Evolutionary conservation across 2,329 filamentous ascomycete genomes (phyloP).

Genomic region (Colletotrichum sp.): DNA sequence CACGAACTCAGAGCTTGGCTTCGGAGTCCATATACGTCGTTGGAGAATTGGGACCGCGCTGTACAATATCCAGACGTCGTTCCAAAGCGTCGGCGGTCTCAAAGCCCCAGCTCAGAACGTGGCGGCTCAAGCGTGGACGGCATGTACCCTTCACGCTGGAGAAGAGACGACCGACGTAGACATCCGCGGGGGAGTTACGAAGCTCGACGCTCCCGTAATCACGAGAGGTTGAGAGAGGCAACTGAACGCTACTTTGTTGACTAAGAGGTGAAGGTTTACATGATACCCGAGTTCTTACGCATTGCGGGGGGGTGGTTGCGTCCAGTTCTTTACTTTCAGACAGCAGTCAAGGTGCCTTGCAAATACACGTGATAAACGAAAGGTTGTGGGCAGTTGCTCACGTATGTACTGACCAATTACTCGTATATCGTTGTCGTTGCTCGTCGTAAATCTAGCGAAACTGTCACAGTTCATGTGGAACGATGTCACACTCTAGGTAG

Average conservation of each 20-base stretch:
- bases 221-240: slow-evolving; percentile 8
- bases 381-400: background rate
- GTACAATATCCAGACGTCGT: slow-evolving; percentile 67
- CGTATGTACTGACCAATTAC: background rate
- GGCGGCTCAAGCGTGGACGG: background rate
- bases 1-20: slow-evolving; percentile 88
- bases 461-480: background rate
- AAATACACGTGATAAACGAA: background rate
- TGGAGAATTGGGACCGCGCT: slow-evolving; percentile 80
- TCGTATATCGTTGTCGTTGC: background rate
- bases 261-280: background rate
- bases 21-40: slow-evolving; percentile 74
- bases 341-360: background rate
- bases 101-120: slow-evolving; percentile 1
- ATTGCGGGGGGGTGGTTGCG: background rate
- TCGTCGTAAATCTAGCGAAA: background rate
- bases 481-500: background rate
- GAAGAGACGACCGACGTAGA: slow-evolving; percentile 17
- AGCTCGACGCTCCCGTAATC: slow-evolving; percentile 5
- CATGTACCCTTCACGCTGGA: slow-evolving; percentile 21
- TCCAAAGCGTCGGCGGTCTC: slow-evolving; percentile 9
- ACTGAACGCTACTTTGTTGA: slow-evolving; percentile 13
- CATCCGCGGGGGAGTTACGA: background rate
- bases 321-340: background rate
- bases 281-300: background rate